Evolutionary conservation across 2,329 filamentous ascomycete genomes (phyloP).

Genomic region (Trichoderma sp.): DNA sequence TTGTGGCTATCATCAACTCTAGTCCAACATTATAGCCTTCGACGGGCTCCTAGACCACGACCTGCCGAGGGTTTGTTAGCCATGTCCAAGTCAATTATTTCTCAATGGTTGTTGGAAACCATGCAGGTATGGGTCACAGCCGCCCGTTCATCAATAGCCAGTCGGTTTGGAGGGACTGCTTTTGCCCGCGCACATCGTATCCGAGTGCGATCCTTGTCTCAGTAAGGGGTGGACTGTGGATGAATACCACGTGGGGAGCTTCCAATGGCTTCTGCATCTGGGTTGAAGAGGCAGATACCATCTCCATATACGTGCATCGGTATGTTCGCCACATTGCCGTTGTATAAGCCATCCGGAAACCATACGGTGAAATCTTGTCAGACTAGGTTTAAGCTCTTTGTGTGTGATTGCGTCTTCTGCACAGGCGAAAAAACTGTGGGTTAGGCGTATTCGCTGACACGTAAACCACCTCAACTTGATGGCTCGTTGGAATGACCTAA

Average conservation of each 20-base stretch:
- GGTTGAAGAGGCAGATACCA: neutral
- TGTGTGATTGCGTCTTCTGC: neutral
- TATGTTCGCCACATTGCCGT: neutral
- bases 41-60: too few species aligned
- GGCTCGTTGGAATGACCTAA: neutral
- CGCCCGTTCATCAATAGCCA: neutral
- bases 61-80: neutral
- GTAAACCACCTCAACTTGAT: neutral
- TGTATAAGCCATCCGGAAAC: neutral
- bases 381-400: too few species aligned
- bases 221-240: neutral
- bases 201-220: conserved; percentile 10
- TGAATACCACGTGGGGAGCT: conserved; percentile 15
- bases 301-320: neutral
- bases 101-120: neutral
- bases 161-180: neutral
- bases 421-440: neutral
- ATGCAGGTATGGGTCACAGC: neutral
- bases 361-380: neutral
- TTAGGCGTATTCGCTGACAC: neutral
- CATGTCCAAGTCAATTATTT: neutral
- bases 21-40: neutral
- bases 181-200: neutral
- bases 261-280: neutral
- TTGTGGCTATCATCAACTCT: neutral